Evolutionary conservation across 352 stramenopile genomes (phyloP).

Genomic region (Peronospora destructor): DNA sequence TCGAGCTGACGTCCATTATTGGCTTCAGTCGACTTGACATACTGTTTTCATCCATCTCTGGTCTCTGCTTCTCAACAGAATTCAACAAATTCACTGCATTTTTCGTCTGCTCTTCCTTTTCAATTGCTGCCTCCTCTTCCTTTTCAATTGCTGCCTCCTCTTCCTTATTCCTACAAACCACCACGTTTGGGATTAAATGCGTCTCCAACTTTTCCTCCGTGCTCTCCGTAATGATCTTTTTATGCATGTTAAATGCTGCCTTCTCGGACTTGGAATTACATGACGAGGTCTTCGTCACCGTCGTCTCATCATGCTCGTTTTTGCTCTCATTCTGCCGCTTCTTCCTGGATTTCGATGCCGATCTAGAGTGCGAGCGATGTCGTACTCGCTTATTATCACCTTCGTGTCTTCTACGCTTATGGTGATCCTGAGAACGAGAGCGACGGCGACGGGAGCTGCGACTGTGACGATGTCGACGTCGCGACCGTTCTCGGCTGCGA

Average conservation of each 20-base stretch:
- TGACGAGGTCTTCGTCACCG: background rate
- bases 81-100: conserved; percentile 6
- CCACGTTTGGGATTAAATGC: background rate
- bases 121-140: background rate
- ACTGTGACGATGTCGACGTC: conserved; percentile 16
- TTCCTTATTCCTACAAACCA: conserved; percentile 8
- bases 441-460: conserved; percentile 18
- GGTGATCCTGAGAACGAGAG: conserved; percentile 22
- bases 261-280: conserved; percentile 5
- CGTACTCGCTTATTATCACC: conserved; percentile 10
- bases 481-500: conserved; percentile 26
- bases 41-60: background rate
- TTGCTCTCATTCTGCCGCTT: conserved; percentile 4
- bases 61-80: conserved; percentile 10
- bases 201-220: conserved; percentile 5
- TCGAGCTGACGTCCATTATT: conserved; percentile 55
- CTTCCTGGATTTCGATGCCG: conserved; percentile 7
- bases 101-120: background rate
- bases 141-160: background rate
- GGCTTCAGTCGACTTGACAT: conserved; percentile 1
- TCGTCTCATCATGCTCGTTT: background rate
- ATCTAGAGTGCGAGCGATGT: conserved; percentile 10
- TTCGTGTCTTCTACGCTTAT: conserved; percentile 17
- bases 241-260: background rate
- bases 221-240: background rate